A percentile compares a stretch with the other conserved stretches of the same genome.
These are phyloP conservation scores for Leishmania turanica DNA, from an alignment of 208 protist species.

Conservation along the genomic window DNA sequence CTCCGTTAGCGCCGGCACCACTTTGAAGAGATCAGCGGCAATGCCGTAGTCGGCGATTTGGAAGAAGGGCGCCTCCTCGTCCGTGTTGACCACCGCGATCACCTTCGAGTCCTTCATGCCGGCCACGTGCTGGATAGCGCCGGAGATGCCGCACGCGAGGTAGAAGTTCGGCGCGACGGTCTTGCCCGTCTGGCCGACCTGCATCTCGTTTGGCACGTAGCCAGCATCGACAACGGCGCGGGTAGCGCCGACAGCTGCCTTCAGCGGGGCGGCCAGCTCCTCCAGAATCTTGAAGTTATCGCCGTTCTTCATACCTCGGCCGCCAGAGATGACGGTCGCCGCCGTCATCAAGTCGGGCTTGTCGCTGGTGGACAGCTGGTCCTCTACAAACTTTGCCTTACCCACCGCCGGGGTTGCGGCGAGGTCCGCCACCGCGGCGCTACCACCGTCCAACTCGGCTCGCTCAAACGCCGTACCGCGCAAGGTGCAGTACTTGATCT, in stretches of 20 bases:
- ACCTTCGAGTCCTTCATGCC: slow-evolving; percentile 99
- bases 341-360: slow-evolving; percentile 95
- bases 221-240: slow-evolving; percentile 97
- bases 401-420: slow-evolving; percentile 34
- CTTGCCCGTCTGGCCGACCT: slow-evolving; percentile 99
- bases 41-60: slow-evolving; percentile 97
- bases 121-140: slow-evolving; percentile 96
- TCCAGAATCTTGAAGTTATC: slow-evolving; percentile 99
- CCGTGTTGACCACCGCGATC: slow-evolving; percentile 97
- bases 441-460: slow-evolving; percentile 51
- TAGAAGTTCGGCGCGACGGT: slow-evolving; percentile 99
- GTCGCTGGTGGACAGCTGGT: slow-evolving; percentile 62
- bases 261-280: slow-evolving; percentile 93
- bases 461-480: slow-evolving; percentile 91
- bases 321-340: slow-evolving; percentile 93
- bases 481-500: slow-evolving; percentile 95
- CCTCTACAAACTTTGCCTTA: slow-evolving; percentile 64
- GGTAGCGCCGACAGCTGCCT: slow-evolving; percentile 96
- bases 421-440: slow-evolving; percentile 38
- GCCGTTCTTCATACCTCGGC: slow-evolving; percentile 95
- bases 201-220: slow-evolving; percentile 94
- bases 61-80: slow-evolving; percentile 98
- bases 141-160: slow-evolving; percentile 97
- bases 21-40: slow-evolving; percentile 96
- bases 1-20: slow-evolving; percentile 92